Percentiles rank a stretch among this genome's conserved stretches.
Conservation (phyloP, 108 stramenopile genomes). For the Nitzschia putrida region DNA sequence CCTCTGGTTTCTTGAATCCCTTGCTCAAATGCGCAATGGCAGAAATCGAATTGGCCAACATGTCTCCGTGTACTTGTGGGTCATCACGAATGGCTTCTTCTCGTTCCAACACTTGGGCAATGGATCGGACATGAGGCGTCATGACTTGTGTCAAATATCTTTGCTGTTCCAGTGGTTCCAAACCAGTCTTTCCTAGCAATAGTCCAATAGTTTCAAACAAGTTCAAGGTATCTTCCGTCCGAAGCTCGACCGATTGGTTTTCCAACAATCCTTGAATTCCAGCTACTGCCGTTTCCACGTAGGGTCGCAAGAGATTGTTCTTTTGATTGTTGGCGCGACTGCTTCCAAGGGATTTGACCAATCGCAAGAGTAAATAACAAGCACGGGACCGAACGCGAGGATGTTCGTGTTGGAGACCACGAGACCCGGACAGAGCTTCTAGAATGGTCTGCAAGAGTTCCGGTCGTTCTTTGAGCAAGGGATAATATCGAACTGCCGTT, state of each 20-base stretch:
- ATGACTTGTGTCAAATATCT: conserved; percentile 59
- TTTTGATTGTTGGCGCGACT: conserved; percentile 3
- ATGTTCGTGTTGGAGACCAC: conserved; percentile 64
- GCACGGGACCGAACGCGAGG: conserved; percentile 57
- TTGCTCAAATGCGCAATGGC: conserved; percentile 73
- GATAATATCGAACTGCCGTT: conserved; percentile 63
- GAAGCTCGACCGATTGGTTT: conserved; percentile 40
- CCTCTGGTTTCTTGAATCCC: conserved; percentile 60
- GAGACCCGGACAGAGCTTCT: conserved; percentile 50
- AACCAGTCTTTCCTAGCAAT: conserved; percentile 67
- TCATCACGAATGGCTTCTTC: conserved; percentile 38
- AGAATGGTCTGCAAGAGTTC: conserved; percentile 58
- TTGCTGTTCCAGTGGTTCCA: conserved; percentile 53
- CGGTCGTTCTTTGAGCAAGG: conserved; percentile 46
- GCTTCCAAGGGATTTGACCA: conserved; percentile 60
- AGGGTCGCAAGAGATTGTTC: conserved; percentile 43
- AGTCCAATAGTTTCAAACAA: conserved; percentile 78
- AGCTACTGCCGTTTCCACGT: conserved; percentile 64
- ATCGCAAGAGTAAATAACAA: conserved; percentile 60
- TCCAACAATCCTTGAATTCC: conserved; percentile 71
- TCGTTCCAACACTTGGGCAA: conserved; percentile 47
- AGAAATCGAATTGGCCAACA: conserved; percentile 57
- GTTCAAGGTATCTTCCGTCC: conserved; percentile 65
- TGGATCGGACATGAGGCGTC: conserved; percentile 69
- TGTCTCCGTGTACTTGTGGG: conserved; percentile 48